Evolutionary conservation across 2,329 filamentous ascomycete genomes (phyloP), one percentile per base, ranked within the genome.

Genomic region (Beauveria asiatica): DNA sequence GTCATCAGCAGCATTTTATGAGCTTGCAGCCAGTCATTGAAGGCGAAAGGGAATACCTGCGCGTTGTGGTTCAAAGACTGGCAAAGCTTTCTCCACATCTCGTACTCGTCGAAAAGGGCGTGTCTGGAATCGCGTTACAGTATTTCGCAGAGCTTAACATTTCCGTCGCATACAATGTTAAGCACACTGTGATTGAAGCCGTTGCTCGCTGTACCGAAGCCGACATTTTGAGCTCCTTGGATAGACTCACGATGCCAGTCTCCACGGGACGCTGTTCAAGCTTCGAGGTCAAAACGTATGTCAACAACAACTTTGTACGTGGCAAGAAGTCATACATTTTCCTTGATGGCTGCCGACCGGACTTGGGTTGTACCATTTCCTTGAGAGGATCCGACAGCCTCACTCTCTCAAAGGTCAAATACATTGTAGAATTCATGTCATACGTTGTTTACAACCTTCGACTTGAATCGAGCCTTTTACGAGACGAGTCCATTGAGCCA

Each of bases 401-500:
- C 52, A 79, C 85, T 0, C 80, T 99, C 19, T 79, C 85, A 1
- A 89, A 86, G 66, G 85, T 99, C 72, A 99, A 99, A 74, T 84
- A 86, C 57, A 94, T 99, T 65, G 94, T 93, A 11, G 94, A 99
- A 70, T 97, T 99, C 70, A 97, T 99, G 93, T 89, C 95, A 42
- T 99, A 97, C 67, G 95, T 99, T 21, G 92, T 97, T 13, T 99
- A 99, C 74, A 99, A 97, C 67, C 80, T 99, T 57, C 96, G 96
- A 70, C 81, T 99, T 16, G 94, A 99, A 74, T 96, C 94, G 1
- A 96, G 90, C 66, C 78, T 99, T 50, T 90, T 99, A 82, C 84
- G 90, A 57, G 94, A 99, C 71, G 92, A 96, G 67, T 96, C 91
- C 66, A 88, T 96, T 17, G 84, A 92, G 63, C 92, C 92, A 1